phyloP scores from a whole-genome alignment of 2,329 filamentous ascomycete species.

The Plenodomus biglobosus region DNA sequence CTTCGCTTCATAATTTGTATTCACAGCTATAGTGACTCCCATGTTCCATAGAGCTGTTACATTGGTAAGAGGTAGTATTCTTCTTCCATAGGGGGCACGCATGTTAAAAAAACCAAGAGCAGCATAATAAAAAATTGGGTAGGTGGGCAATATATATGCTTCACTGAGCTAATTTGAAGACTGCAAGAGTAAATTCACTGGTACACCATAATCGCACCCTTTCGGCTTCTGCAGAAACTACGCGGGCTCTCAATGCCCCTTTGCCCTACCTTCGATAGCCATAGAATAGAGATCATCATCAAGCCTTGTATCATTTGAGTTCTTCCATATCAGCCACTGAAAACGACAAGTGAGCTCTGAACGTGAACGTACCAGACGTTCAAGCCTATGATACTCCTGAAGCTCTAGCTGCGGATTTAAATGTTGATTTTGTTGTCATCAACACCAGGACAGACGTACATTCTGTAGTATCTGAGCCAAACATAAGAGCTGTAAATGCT shows the following conservation, averaged over 20 bases:
- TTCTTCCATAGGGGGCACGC: too few species aligned
- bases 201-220: too few species aligned
- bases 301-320: too few species aligned
- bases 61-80: too few species aligned
- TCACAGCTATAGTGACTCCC: too few species aligned
- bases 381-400: conserved; percentile 50
- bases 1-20: too few species aligned
- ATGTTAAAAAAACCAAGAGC: too few species aligned
- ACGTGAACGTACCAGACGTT: conserved; percentile 42
- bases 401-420: conserved; percentile 45
- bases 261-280: conserved; percentile 60
- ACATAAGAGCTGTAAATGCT: conserved; percentile 55
- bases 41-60: too few species aligned
- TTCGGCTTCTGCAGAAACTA: conserved; percentile 53
- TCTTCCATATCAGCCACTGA: conserved; percentile 46
- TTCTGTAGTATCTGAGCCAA: conserved; percentile 49
- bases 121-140: too few species aligned
- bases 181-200: too few species aligned
- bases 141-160: too few species aligned
- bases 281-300: conserved; percentile 36
- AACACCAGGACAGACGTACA: conserved; percentile 59
- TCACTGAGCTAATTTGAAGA: too few species aligned
- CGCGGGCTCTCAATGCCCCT: conserved; percentile 60
- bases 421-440: conserved; percentile 51
- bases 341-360: conserved; percentile 45